Base-by-base conservation (phyloP, 2,329 filamentous ascomycete genomes). In the Arthrobotrys sphaeroides region DNA sequence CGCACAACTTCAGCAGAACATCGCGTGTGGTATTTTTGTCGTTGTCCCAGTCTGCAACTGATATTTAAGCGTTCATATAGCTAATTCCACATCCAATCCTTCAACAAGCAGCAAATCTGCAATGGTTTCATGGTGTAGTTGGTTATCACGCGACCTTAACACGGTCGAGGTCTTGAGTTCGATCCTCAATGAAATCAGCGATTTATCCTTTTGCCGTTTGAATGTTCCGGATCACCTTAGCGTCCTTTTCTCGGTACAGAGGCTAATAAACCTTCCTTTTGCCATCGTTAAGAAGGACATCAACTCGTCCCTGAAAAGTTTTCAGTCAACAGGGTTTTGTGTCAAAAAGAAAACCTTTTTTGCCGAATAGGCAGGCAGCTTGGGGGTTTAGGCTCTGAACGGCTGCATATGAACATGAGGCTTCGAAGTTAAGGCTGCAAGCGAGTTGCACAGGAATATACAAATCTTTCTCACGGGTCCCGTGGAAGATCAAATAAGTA, bases 61-160 rank as follows among this genome's bases (percentile, higher is more conserved):
- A 40, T 40, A 5, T n/a, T 22, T 36, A 55, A 38, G 5, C 20
- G 9, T 7, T 24, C 4, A 55, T 55, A 55, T 55, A 38, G n/a
- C 3, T 9, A 22, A 38, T 55, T 24, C 10, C 10, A 1, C 13
- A 13, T 5, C 0, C 0, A 0, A 3, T 2, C 2, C 13, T 36
- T 42, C 51, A 67, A 61, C 51, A 61, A 66, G 55, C 43, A 47
- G 55, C 61, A 38, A 67, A 65, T 36, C 53, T 24, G 53, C 61
- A 26, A 49, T 20, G 72, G 72, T 69, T 75, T 69, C 64, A 75
- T 75, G 72, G 72, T 75, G 72, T 75, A 75, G 72, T 75, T 75
- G 72, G 72, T 75, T 75, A 75, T 75, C 72, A 75, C 72, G 72
- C 72, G 72, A 64, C 72, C 72, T 75, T 75, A 75, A 75, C 72